phyloP scores from a whole-genome alignment of 2,329 filamentous ascomycete genomes.

The Fusarium humuli region DNA sequence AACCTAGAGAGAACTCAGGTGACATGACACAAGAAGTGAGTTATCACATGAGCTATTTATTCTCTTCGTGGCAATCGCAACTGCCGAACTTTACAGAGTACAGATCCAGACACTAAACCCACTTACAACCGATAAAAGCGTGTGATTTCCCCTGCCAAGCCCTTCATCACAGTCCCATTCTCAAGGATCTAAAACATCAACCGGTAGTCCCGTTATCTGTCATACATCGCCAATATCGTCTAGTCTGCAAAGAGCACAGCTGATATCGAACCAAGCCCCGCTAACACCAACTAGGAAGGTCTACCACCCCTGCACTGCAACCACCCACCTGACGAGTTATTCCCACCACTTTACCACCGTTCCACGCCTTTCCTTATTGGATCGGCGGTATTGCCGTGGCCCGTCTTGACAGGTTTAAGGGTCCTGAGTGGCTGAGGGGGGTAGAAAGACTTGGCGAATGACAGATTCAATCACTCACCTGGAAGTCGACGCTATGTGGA shows the following conservation, averaged over 20 bases:
- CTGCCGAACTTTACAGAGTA: neutral
- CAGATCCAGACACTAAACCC: neutral
- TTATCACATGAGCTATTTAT: neutral
- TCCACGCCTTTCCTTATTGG: conserved; percentile 5
- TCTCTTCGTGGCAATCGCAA: neutral
- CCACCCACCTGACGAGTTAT: conserved; percentile 23
- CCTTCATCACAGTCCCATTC: neutral
- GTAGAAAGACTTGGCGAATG: neutral
- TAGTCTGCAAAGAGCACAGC: neutral
- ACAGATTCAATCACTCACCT: fast-evolving
- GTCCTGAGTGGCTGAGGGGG: neutral
- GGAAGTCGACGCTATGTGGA: fast-evolving
- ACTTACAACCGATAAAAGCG: neutral
- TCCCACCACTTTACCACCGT: conserved; percentile 30
- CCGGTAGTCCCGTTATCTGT: neutral
- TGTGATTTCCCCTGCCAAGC: neutral
- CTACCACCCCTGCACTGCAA: conserved; percentile 2
- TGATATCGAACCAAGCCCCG: neutral
- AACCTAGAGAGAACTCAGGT: fast-evolving
- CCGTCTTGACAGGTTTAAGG: conserved; percentile 8
- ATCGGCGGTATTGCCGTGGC: neutral
- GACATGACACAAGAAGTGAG: neutral
- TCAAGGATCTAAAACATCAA: no score
- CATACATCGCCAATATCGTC: neutral
- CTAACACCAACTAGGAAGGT: neutral